Conservation (phyloP, 345 rosid genomes). For the Clausena lansium region DNA sequence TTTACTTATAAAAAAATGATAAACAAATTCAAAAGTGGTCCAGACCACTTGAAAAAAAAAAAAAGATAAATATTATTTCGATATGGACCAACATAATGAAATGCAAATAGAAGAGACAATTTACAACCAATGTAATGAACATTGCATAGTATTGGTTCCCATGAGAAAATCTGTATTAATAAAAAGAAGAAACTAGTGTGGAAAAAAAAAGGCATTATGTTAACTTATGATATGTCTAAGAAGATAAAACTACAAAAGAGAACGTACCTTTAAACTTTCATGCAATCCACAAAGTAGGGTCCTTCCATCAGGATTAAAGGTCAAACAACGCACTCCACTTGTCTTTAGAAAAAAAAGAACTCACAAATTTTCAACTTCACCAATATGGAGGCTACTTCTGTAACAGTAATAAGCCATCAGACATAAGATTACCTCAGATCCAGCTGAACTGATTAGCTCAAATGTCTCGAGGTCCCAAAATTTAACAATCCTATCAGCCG, state of each 20-base stretch:
- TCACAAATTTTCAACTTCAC: slow-evolving; percentile 1
- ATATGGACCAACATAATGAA: too few relatives aligned
- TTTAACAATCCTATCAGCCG: slow-evolving; percentile 95
- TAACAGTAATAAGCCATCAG: slow-evolving; percentile 9
- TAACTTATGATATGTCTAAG: background rate
- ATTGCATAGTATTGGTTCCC: slow-evolving; percentile 78
- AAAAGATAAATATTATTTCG: too few relatives aligned
- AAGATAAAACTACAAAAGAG: slow-evolving; percentile 10
- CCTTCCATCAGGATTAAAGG: slow-evolving; percentile 96
- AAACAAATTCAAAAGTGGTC: too few relatives aligned
- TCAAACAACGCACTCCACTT: slow-evolving; percentile 84
- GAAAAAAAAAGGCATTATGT: slow-evolving; percentile 11
- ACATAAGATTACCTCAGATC: slow-evolving; percentile 73
- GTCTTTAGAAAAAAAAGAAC: slow-evolving; percentile 44
- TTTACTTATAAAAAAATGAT: too few relatives aligned
- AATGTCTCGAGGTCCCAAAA: slow-evolving; percentile 99
- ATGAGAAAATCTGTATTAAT: slow-evolving; percentile 70
- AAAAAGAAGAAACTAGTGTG: slow-evolving; percentile 18
- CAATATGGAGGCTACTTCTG: background rate
- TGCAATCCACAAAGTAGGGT: slow-evolving; percentile 92
- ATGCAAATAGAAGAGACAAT: too few relatives aligned
- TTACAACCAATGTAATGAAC: too few relatives aligned
- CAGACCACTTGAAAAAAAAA: too few relatives aligned
- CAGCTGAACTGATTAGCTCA: slow-evolving; percentile 92
- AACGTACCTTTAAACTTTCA: slow-evolving; percentile 77